phyloP scores from a whole-genome alignment of 176 grass and related monocot genomes.

The Lolium perenne region DNA sequence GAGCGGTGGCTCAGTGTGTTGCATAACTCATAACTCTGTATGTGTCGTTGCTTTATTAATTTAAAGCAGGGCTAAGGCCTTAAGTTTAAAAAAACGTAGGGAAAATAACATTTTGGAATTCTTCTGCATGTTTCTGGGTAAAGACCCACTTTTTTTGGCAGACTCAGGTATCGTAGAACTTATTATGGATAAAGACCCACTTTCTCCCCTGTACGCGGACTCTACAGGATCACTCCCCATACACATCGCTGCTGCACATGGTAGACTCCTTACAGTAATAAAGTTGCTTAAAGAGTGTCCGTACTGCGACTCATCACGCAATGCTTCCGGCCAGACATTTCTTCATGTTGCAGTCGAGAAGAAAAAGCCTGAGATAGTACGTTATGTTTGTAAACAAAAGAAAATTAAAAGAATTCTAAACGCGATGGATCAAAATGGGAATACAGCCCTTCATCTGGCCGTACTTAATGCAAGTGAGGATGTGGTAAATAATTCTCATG shows the following conservation, averaged over 20 bases:
- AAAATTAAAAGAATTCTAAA: not conserved
- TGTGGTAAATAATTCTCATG: too few species aligned
- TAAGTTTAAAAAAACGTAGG: too few species aligned
- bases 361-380: not conserved
- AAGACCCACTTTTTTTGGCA: not conserved
- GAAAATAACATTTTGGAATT: too few species aligned
- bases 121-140: too few species aligned
- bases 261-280: not conserved
- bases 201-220: not conserved
- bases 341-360: not conserved
- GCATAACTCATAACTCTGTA: too few species aligned
- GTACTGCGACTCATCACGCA: not conserved
- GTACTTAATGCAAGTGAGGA: not conserved
- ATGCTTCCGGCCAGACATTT: not conserved
- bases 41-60: too few species aligned
- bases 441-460: slow-evolving; percentile 17
- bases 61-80: too few species aligned
- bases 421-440: not conserved
- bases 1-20: too few species aligned
- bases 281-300: not conserved
- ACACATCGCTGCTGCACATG: not conserved
- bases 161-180: not conserved
- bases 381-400: not conserved
- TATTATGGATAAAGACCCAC: not conserved
- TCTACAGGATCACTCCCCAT: not conserved